phyloP scores from a whole-genome alignment of 192 early-diverging fungal species.

The Coemansia sp. region DNA sequence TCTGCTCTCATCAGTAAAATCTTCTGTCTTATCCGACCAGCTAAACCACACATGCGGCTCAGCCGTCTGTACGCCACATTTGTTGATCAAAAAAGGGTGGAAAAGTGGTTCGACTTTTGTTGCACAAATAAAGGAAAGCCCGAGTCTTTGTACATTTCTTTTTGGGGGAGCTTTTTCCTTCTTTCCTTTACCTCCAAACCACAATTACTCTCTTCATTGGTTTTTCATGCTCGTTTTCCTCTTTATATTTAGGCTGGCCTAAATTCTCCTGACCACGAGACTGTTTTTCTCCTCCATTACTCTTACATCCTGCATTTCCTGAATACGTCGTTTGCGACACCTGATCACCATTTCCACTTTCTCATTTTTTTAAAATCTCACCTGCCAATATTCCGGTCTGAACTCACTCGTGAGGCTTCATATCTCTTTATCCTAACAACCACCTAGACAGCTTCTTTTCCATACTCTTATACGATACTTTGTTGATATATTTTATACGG shows the following conservation, averaged over 20 bases:
- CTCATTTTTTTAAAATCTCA: not conserved
- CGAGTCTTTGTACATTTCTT: not conserved
- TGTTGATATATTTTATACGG: not conserved
- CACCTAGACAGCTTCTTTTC: not conserved
- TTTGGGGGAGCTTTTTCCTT: not conserved
- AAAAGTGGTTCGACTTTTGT: not conserved
- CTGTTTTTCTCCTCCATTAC: not conserved
- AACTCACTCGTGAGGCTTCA: not conserved
- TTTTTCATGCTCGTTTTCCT: not conserved
- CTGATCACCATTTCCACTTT: not conserved
- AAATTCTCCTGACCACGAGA: constrained; percentile 3
- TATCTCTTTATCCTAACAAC: not conserved
- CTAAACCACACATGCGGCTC: too few species aligned
- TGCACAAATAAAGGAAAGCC: not conserved
- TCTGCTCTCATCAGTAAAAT: too few species aligned
- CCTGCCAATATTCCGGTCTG: not conserved
- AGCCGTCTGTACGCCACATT: not conserved
- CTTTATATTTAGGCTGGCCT: constrained; percentile 10
- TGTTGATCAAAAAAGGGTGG: not conserved
- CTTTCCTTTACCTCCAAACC: not conserved
- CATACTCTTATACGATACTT: not conserved
- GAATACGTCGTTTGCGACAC: not conserved
- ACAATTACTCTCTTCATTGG: not conserved
- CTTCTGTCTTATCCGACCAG: too few species aligned
- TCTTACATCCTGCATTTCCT: constrained; percentile 4